phyloP scores from a whole-genome alignment of 345 rosid genomes.

The Aquilaria yunnanensis region DNA sequence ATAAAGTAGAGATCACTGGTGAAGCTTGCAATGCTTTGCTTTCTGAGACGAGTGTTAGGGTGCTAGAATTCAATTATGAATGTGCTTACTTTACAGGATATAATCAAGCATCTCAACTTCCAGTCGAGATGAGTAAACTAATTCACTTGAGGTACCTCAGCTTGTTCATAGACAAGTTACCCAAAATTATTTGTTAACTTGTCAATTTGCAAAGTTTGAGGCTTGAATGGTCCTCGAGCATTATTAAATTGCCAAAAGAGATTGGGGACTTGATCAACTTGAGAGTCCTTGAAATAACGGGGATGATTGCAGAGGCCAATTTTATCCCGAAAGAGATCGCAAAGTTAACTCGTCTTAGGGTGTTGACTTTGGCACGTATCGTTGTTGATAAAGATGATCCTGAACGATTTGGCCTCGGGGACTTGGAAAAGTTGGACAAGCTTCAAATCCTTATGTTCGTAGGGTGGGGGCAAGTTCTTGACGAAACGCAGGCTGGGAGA shows the following conservation, averaged over 20 bases:
- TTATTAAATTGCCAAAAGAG: background rate
- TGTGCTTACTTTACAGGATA: background rate
- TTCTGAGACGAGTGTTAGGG: conserved; percentile 4
- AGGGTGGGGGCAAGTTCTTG: background rate
- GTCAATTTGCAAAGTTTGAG: conserved; percentile 9
- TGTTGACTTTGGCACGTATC: background rate
- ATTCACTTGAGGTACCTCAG: conserved; percentile 12
- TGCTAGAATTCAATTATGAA: conserved; percentile 1
- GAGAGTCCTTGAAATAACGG: conserved; percentile 5
- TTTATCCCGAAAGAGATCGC: conserved; percentile 1
- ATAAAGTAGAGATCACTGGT: background rate
- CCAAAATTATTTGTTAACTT: background rate
- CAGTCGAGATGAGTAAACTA: background rate
- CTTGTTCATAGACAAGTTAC: background rate
- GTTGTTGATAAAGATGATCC: background rate
- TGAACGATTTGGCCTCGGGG: background rate
- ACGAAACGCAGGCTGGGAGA: background rate
- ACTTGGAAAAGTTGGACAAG: background rate
- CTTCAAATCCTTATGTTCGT: background rate
- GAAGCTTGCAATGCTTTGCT: background rate
- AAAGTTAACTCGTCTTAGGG: conserved; percentile 1
- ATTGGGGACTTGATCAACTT: conserved; percentile 10
- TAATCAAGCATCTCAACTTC: background rate
- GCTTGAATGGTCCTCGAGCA: conserved; percentile 4
- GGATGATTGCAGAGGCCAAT: background rate